phyloP scores from a whole-genome alignment of 768 basidiomycete species.

The Rickenella mellea region DNA sequence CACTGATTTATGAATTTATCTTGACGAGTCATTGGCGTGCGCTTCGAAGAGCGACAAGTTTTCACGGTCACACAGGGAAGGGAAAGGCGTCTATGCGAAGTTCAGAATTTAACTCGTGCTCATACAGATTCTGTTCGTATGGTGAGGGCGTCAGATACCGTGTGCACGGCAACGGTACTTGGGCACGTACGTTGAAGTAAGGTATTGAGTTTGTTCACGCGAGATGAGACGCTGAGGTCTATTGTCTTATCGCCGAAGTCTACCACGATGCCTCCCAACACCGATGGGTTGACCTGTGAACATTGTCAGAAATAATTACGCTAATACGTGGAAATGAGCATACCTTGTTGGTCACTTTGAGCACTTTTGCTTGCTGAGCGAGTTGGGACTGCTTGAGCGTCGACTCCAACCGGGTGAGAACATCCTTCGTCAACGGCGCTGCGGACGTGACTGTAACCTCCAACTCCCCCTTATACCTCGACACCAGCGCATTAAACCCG shows the following conservation, averaged over 20 bases:
- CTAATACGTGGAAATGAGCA: slow-evolving; percentile 8
- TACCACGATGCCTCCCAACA: slow-evolving; percentile 87
- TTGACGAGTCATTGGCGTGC: neutral
- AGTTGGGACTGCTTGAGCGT: slow-evolving; percentile 79
- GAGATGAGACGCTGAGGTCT: slow-evolving; percentile 88
- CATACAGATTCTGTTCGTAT: too few relatives aligned
- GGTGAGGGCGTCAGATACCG: too few relatives aligned
- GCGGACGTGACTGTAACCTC: slow-evolving; percentile 90
- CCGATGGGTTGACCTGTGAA: slow-evolving; percentile 76
- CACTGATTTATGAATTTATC: neutral
- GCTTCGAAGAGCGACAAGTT: neutral
- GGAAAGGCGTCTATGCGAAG: too few relatives aligned
- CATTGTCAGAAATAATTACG: slow-evolving; percentile 2
- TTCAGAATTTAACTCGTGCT: too few relatives aligned
- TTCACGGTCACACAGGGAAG: too few relatives aligned
- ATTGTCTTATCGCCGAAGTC: slow-evolving; percentile 99
- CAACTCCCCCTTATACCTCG: slow-evolving; percentile 87
- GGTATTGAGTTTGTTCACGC: slow-evolving; percentile 91
- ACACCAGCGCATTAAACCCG: slow-evolving; percentile 84
- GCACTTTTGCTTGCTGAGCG: slow-evolving; percentile 76
- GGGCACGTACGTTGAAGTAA: slow-evolving; percentile 64
- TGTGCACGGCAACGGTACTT: too few relatives aligned
- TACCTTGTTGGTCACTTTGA: slow-evolving; percentile 91
- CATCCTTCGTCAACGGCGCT: slow-evolving; percentile 65
- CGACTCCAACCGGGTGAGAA: slow-evolving; percentile 70